Base-by-base conservation (phyloP, 31 red algal genomes). In the Bonnemaisonia californica region DNA sequence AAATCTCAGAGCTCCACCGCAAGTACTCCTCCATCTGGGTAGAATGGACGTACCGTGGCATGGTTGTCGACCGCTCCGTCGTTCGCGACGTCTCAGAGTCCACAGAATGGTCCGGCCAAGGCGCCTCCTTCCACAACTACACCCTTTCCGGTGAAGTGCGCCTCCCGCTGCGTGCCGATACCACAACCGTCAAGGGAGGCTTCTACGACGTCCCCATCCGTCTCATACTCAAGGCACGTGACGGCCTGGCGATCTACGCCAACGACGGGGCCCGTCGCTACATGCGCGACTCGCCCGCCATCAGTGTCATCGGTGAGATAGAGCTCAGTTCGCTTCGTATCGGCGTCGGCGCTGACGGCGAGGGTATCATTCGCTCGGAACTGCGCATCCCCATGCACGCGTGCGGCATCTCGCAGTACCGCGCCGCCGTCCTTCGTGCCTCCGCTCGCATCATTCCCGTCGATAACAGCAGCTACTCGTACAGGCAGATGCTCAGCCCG, bases 1-100 rank as follows among this genome's bases (percentile, higher is more conserved):
- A 90, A 24, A 24, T 95, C 37, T 69, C 83, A 21, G 82, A 95
- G 60, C 78, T 95, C 22, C 86, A 95, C 73, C 76, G 79, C 32
- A 87, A 88, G 64, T 95, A 91, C 69, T 77, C 83, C 22, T 91
- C 86, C 58, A 83, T 95, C 1, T 95, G 93, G 93, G 47, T 95
- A 11, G 93, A 95, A 47, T 95, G 93, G 93, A 34, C 84, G 19
- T 84, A 83, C 39, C 82, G 80, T 33, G 88, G 55, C 62, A 87
- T 95, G 86, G 88, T 95, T 13, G 75, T 91, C 34, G 93, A 91
- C 47, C 77, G 84, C 29, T 88, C 87, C 1, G 88, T 89, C 19
- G 77, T 88, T 40, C 58, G 86, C 32, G 93, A 91, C 42, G 56
- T 91, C 3, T 51, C 69, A 19, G 62, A 81, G 5, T 80, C 72